A percentile compares a stretch with the other conserved stretches of the same genome.
These are phyloP conservation scores for Mortierella sp. DNA, from an alignment of 371 early-diverging fungal genomes.

Conservation along the genomic window DNA sequence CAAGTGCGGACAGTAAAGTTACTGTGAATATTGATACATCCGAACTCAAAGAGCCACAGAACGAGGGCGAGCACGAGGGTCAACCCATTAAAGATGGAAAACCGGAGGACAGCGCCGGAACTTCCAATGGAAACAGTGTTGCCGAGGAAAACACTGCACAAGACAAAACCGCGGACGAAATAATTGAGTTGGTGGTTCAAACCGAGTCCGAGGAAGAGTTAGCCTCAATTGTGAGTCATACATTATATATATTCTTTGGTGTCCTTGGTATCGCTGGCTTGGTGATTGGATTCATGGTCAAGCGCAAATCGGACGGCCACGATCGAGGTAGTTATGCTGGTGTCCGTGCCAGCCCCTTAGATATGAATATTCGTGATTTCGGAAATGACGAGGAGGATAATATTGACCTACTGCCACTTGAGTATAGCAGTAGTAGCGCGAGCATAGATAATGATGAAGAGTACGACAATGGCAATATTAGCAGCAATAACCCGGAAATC, in stretches of 20 bases:
- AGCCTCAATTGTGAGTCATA: conserved; percentile 1
- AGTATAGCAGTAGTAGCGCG: not conserved
- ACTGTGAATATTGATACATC: conserved; percentile 14
- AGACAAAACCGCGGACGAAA: not conserved
- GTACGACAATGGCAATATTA: not conserved
- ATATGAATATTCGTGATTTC: conserved; percentile 4
- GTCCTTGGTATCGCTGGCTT: conserved; percentile 15
- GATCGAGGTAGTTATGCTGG: conserved; percentile 19
- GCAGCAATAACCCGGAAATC: not conserved
- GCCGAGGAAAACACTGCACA: not conserved
- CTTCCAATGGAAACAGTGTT: not conserved
- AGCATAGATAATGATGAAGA: not conserved
- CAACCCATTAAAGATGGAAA: not conserved
- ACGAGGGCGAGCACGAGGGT: not conserved
- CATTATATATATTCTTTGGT: conserved; percentile 26
- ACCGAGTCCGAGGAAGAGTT: conserved; percentile 14
- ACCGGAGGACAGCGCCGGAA: not conserved
- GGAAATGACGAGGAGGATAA: conserved; percentile 16
- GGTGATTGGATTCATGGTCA: conserved; percentile 18
- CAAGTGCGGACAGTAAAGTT: conserved; percentile 5
- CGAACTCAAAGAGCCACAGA: not conserved
- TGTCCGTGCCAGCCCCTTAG: conserved; percentile 4
- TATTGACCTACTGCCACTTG: conserved; percentile 11
- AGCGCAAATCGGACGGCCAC: conserved; percentile 20
- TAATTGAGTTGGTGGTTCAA: not conserved